A percentile compares a stretch with the other conserved stretches of the same genome.
Conservation (phyloP, 2,329 filamentous ascomycete genomes). For the Beauveria sp. region DNA sequence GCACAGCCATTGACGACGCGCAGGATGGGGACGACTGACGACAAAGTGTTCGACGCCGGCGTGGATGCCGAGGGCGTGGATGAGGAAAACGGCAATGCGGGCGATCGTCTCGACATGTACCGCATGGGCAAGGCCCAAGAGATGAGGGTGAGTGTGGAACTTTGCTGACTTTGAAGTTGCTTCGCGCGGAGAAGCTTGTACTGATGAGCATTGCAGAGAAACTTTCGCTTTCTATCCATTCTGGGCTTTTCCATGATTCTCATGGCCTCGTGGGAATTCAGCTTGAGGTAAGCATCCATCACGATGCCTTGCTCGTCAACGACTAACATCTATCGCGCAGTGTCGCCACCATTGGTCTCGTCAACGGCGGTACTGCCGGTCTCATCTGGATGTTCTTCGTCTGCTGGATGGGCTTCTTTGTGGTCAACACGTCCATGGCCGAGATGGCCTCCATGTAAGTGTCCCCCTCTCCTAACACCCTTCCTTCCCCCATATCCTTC, state of each 20-base stretch:
- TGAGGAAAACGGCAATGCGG: conserved; percentile 21
- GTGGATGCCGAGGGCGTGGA: conserved; percentile 16
- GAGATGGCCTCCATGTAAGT: conserved; percentile 41
- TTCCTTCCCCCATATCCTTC: neutral
- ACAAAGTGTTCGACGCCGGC: neutral
- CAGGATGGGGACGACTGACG: neutral
- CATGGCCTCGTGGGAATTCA: conserved; percentile 38
- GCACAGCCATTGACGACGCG: neutral
- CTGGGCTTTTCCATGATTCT: conserved; percentile 40
- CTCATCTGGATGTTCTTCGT: conserved; percentile 38
- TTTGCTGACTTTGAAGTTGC: neutral
- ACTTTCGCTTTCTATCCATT: conserved; percentile 38
- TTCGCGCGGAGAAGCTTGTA: neutral
- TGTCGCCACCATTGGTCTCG: conserved; percentile 17
- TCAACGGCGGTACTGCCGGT: conserved; percentile 38
- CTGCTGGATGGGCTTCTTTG: conserved; percentile 30
- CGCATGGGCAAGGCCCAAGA: conserved; percentile 44
- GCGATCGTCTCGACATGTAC: conserved; percentile 36
- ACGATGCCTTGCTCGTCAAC: neutral
- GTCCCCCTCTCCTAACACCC: too few species aligned
- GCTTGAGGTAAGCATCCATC: conserved; percentile 23
- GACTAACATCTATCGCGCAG: neutral
- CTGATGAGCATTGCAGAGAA: conserved; percentile 22
- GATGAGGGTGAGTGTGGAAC: conserved; percentile 27
- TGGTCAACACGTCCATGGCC: conserved; percentile 35